Base-by-base conservation (phyloP, 306 rosid species). In the Malus sieversii region DNA sequence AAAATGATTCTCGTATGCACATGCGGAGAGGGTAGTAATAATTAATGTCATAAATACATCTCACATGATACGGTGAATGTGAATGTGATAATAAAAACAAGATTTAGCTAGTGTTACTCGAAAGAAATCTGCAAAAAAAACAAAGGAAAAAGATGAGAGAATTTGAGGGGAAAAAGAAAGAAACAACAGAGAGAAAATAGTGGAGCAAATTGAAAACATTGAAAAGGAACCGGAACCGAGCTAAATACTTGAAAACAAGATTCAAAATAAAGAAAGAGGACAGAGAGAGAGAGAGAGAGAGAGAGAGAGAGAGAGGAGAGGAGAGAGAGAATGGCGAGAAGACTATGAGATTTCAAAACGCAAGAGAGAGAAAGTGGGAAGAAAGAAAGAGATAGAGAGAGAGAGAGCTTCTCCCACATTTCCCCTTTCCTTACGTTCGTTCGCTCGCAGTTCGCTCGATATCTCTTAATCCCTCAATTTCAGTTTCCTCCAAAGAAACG, bases 291-390 rank as follows among this genome's bases (percentile, higher is more conserved):
- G 40, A 6, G 40, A 5, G 48, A 25, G 78, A 57, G 73, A 55
- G 40, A 35, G 27, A 25, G 27, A 25, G 27, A 25, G 27, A 25
- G n/a, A n/a, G n/a, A n/a, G n/a, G 40, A 5, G 48, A 13, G 42
- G 27, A 25, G 27, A 25, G 40, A 5, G 48, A 13, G 42, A 35
- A 7, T 20, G 48, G 32, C 13, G 72, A 66, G 57, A 73, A 45
- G 40, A 66, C 14, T 15, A 15, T 32, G 40, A 29, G 59, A 61
- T 73, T 78, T 79, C 82, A 66, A 79, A 73, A 51, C 82, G 78
- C 53, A 19, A 77, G 75, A 75, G 82, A 82, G 78, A 68, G 77
- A 78, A 44, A 77, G 78, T 58, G 75, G 74, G 65, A 70, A 51
- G 77, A 78, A 33, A 78, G 71, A 61, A 70, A 82, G 30, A 53